Base-by-base conservation (phyloP, 768 basidiomycete species). In the Ramaria sp. region DNA sequence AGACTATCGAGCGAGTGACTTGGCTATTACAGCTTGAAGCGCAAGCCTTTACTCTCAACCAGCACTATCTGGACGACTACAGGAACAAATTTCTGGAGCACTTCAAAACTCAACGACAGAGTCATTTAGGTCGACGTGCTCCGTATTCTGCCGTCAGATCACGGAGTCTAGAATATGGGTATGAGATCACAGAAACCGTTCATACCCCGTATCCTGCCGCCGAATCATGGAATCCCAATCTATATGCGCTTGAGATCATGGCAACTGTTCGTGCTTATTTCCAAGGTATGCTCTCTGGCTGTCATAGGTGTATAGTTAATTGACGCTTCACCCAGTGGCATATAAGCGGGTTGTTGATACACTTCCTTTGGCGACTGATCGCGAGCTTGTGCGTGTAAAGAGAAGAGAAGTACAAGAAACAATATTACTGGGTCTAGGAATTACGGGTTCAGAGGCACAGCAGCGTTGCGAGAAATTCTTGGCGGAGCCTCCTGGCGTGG, bases 221-320 rank as follows among this genome's bases (percentile, higher is more conserved):
- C 48, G 7, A 37, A 12, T 9, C 43, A 46, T 47, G 42, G 37
- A 34, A 34, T 51, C 64, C 67, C 1, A 69, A 69, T 37, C 45
- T 49, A 7, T 73, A 76, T 0, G 81, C 81, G 0, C 61, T 88
- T n/a, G 62, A 67, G 4, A 84, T 88, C 62, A 87, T 88, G 84
- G 83, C 83, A 0, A 77, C 81, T 57, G 83, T 86, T 1, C 73
- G 83, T 4, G 86, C 81, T 0, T 87, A 88, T 61, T 88, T 87
- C 66, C 83, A 87, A 74, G 86, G 87, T 38, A 24, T 13, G 34
- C 24, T 30, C n/a, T 24, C 10, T 30, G 7, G 34, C 34, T 37
- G 2, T n/a, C 27, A 37, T 13, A 13, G 10, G 13, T 37, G 34
- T 37, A 17, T 43, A 9, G 13, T 43, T n/a, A 43, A 17, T 22